A percentile compares a stretch with the other conserved stretches of the same genome.
These are phyloP conservation scores for Lizanozyma gosingica DNA, from an alignment of 1,139 yeast genomes.

Conservation along the genomic window DNA sequence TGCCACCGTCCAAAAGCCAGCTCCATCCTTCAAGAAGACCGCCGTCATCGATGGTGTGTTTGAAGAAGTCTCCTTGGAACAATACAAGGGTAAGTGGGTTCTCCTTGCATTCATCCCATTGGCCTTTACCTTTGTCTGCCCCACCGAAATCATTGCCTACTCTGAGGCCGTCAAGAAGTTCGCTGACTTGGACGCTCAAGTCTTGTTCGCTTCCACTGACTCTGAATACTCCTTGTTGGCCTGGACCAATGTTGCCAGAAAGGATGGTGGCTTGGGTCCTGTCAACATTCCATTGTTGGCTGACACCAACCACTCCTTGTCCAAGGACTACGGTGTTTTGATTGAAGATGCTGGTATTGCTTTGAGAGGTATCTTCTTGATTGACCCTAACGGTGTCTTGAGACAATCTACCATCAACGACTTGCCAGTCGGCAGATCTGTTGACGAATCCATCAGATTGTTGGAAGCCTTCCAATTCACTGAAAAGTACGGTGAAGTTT, in stretches of 20 bases:
- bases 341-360: constrained; percentile 94
- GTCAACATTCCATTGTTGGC: constrained; percentile 90
- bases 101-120: constrained; percentile 93
- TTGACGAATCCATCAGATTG: constrained; percentile 94
- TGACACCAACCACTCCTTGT: constrained; percentile 91
- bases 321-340: constrained; percentile 95
- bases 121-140: constrained; percentile 99
- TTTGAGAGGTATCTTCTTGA: constrained; percentile 94
- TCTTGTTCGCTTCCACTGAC: constrained; percentile 94
- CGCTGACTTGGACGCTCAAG: constrained; percentile 77
- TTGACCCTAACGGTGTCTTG: constrained; percentile 88
- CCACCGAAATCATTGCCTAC: constrained; percentile 97
- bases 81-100: constrained; percentile 97
- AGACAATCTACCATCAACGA: constrained; percentile 98
- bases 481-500: constrained; percentile 95
- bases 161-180: constrained; percentile 90
- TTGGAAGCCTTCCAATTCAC: constrained; percentile 99
- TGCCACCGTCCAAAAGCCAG: constrained; percentile 86
- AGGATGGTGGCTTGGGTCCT: constrained; percentile 97
- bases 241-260: constrained; percentile 95
- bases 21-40: constrained; percentile 91
- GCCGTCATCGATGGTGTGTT: constrained; percentile 95
- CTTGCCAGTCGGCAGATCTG: constrained; percentile 98
- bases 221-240: constrained; percentile 96
- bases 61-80: constrained; percentile 88